Evolutionary conservation across 2,329 filamentous ascomycete species (phyloP).

Genomic region (Fusarium heterosporum): DNA sequence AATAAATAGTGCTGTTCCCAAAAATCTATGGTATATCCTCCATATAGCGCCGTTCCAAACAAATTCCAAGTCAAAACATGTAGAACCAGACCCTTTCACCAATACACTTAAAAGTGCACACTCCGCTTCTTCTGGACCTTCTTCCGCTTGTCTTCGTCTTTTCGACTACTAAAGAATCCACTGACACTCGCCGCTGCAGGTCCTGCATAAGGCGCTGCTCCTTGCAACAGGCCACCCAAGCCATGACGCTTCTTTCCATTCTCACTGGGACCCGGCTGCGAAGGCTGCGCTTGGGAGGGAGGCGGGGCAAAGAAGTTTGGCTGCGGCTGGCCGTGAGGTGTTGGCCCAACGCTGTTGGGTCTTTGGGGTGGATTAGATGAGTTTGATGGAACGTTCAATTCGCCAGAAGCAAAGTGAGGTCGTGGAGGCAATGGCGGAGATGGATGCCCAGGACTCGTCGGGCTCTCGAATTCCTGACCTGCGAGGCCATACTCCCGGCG

Average conservation of each 20-base stretch:
- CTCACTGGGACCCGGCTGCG: slow-evolving; percentile 33
- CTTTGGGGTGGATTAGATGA: slow-evolving; percentile 55
- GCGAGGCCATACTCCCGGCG: slow-evolving; percentile 73
- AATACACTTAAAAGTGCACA: slow-evolving; percentile 54
- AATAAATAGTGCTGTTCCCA: slow-evolving; percentile 13
- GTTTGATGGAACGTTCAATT: slow-evolving; percentile 9
- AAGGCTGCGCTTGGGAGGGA: slow-evolving; percentile 8
- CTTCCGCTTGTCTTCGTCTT: slow-evolving; percentile 56
- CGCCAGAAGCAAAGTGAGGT: slow-evolving; percentile 40
- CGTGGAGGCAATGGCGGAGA: slow-evolving; percentile 53
- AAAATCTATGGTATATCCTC: slow-evolving; percentile 45
- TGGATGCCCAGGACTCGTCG: slow-evolving; percentile 35
- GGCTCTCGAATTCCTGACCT: slow-evolving; percentile 54
- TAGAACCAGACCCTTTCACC: background rate
- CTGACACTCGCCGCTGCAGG: slow-evolving; percentile 59
- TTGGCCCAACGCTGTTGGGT: slow-evolving; percentile 62
- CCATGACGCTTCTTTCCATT: slow-evolving; percentile 45
- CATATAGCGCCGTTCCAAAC: slow-evolving; percentile 20
- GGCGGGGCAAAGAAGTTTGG: slow-evolving; percentile 42
- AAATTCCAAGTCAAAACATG: slow-evolving; percentile 10
- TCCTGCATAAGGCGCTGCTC: slow-evolving; percentile 51
- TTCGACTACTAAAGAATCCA: slow-evolving; percentile 56
- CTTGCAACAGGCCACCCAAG: slow-evolving; percentile 48
- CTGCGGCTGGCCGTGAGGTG: slow-evolving; percentile 37
- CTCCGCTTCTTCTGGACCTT: slow-evolving; percentile 63